Evolutionary conservation across 345 rosid species (phyloP), one percentile per base, ranked within the genome.

Genomic region (Geranium brycei): DNA sequence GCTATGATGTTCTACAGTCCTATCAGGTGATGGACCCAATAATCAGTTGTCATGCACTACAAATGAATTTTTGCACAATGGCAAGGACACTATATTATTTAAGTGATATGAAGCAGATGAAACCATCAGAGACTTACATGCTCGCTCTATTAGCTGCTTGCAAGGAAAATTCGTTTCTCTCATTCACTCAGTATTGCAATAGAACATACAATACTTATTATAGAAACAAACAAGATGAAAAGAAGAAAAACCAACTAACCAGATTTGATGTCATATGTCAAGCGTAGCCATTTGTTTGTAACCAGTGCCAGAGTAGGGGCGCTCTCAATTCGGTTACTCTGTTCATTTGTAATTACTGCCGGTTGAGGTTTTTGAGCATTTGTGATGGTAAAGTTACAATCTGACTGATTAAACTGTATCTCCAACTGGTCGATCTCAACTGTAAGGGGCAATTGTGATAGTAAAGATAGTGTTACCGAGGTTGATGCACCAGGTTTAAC

Each of bases 261-360:
- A 62, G 96, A 75, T 69, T 79, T 85, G 61, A 93, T 71, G 17
- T 76, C 83, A 81, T 85, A 86, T 7, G 90, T 93, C 74, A 93
- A 75, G 59, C 95, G 79, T 56, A 90, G 70, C 99, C 99, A 90
- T 72, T 81, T 89, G 82, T 89, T 83, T 30, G 99, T 75, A 71
- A 78, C 71, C 70, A 93, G 96, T 58, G 78, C 74, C 68, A 88
- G 74, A 64, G 87, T 80, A 74, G 84, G 72, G 62, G 86, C 80
- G 62, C 64, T 77, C 77, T 93, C 97, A 51, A 81, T 76, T 68
- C 74, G 81, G 41, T 62, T 62, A 72, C 72, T 78, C 59, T 75
- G 84, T 64, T 66, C 79, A 41, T 68, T 74, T 61, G 73, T 63
- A n/a, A 31, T 64, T 30, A 72, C 62, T 58, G 82, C 68, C 63